A percentile compares a stretch with the other conserved stretches of the same genome.
These are phyloP conservation scores for Scortechinia acanthostroma DNA, from an alignment of 2,329 filamentous ascomycete species.

Conservation along the genomic window DNA sequence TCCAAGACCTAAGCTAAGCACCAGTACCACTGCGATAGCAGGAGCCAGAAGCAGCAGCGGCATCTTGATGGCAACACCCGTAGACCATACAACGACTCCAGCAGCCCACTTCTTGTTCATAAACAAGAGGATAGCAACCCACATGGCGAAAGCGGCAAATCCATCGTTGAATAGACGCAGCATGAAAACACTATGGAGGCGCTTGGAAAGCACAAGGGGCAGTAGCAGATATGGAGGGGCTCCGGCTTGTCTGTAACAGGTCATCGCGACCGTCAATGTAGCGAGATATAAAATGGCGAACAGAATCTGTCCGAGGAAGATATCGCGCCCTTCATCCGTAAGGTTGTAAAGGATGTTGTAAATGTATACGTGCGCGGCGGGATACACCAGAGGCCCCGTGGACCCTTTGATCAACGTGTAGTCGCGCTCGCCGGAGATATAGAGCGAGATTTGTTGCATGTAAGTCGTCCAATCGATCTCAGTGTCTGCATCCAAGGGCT, in stretches of 20 bases:
- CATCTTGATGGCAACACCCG: slow-evolving; percentile 62
- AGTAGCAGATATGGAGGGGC: slow-evolving; percentile 49
- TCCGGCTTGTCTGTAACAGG: slow-evolving; percentile 31
- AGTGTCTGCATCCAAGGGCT: slow-evolving; percentile 39
- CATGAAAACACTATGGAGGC: slow-evolving; percentile 56
- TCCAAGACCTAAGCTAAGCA: slow-evolving; percentile 36
- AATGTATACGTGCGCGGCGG: slow-evolving; percentile 56
- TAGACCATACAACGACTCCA: slow-evolving; percentile 41
- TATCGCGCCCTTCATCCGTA: slow-evolving; percentile 46
- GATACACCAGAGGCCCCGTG: slow-evolving; percentile 60
- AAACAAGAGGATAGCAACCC: slow-evolving; percentile 43
- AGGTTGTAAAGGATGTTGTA: slow-evolving; percentile 46
- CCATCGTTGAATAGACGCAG: slow-evolving; percentile 60
- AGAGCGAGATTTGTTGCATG: slow-evolving; percentile 55
- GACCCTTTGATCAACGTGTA: slow-evolving; percentile 50
- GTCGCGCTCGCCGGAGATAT: slow-evolving; percentile 49
- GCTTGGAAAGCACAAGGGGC: slow-evolving; percentile 51
- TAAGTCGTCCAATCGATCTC: slow-evolving; percentile 64
- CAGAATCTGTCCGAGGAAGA: slow-evolving; percentile 44
- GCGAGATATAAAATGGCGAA: slow-evolving; percentile 48
- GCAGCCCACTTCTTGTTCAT: slow-evolving; percentile 42
- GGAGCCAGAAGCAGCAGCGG: slow-evolving; percentile 49
- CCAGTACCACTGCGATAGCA: slow-evolving; percentile 43
- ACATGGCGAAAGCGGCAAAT: slow-evolving; percentile 47
- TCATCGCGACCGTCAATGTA: slow-evolving; percentile 42